Percentiles rank a stretch among this genome's conserved stretches.
phyloP scores from a whole-genome alignment of 192 early-diverging fungal genomes.

The Backusella psychrophila region DNA sequence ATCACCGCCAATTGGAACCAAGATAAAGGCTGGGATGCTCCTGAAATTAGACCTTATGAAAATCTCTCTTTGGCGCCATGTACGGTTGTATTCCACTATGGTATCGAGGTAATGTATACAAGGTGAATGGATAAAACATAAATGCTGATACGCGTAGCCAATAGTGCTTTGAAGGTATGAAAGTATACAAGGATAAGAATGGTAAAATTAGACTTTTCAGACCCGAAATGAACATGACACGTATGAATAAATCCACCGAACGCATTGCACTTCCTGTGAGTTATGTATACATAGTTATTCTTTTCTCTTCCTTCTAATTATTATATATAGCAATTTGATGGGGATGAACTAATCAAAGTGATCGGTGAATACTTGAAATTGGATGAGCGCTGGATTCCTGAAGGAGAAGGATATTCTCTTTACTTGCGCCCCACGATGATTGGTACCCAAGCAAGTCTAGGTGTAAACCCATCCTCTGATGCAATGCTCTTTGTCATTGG shows the following conservation, averaged over 20 bases:
- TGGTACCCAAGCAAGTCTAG: slow-evolving; percentile 79
- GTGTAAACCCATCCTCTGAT: slow-evolving; percentile 77
- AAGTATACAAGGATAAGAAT: slow-evolving; percentile 87
- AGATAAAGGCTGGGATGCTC: slow-evolving; percentile 75
- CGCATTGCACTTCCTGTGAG: slow-evolving; percentile 80
- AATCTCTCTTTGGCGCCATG: slow-evolving; percentile 81
- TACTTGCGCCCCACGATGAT: slow-evolving; percentile 94
- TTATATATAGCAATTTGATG: slow-evolving; percentile 59
- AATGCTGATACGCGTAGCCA: neutral
- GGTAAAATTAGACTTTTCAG: slow-evolving; percentile 89
- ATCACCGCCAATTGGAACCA: slow-evolving; percentile 78
- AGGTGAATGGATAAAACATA: neutral
- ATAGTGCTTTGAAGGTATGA: slow-evolving; percentile 89
- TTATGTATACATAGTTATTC: neutral
- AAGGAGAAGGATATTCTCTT: slow-evolving; percentile 87
- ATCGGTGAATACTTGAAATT: slow-evolving; percentile 80
- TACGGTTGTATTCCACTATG: slow-evolving; percentile 92
- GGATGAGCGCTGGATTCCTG: slow-evolving; percentile 89
- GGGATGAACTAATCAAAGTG: slow-evolving; percentile 72
- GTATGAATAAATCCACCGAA: slow-evolving; percentile 72
- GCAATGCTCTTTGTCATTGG: slow-evolving; percentile 87
- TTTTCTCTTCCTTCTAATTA: neutral
- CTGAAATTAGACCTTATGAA: slow-evolving; percentile 83
- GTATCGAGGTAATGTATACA: slow-evolving; percentile 53
- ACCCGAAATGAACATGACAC: slow-evolving; percentile 95